Evolutionary conservation across 768 basidiomycete genomes (phyloP), one percentile per base, ranked within the genome.

Genomic region (Amanita rimosa): DNA sequence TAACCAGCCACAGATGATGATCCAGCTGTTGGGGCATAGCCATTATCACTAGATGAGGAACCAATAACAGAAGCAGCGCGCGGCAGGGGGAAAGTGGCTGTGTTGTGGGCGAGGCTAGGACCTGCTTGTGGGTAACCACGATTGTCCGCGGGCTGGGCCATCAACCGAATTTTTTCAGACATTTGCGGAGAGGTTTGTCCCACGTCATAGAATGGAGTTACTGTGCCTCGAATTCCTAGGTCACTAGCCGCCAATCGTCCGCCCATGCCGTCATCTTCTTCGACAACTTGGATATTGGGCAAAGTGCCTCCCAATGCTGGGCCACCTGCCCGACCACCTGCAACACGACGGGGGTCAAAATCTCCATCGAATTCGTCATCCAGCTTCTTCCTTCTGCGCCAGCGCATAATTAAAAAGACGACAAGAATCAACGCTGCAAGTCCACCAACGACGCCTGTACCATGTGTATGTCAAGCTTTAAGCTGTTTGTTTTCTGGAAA

Each of bases 331-430:
- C 48, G 50, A 4, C 50, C 55, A 31, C 27, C 26, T 27, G 38
- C 9, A 26, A 57, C 58, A 16, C 56, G 61, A n/a, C 58, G 62
- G 8, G 69, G 69, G 53, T 69, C 67, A 35, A 71, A 69, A 60
- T 71, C 67, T 27, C 68, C 68, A 54, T 71, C 68, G 45, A 69
- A 71, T 17, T 62, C 56, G 10, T 54, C 54, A 34, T 58, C 52
- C 42, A 57, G 50, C 10, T 44, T 50, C 34, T 55, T 57, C 29
- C 54, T 52, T 1, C 55, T 51, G 37, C 58, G 62, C n/a, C 58
- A 58, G 40, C 60, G 59, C 38, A 65, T 50, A 53, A 61, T 52
- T 52, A 62, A 58, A 47, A 62, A 42, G 27, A 58, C 14, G 11
- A 63, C 21, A 41, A 63, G 37, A n/a, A 47, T 42, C 33, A 67